Conservation (phyloP, 176 grass and related monocot species). For the Avena sativa region DNA sequence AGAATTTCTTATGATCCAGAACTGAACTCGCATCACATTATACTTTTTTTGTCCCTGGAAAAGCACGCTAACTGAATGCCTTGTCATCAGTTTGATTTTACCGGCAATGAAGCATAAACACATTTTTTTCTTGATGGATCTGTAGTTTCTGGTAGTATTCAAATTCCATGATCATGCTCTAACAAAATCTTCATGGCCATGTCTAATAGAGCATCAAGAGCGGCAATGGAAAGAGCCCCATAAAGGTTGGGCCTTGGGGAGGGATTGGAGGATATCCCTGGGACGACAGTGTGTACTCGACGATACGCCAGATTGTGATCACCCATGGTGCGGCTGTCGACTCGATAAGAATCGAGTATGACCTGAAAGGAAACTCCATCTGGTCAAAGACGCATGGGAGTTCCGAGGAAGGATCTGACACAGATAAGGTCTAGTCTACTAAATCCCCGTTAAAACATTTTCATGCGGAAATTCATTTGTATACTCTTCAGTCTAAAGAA, state of each 20-base stretch:
- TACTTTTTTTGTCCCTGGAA: neutral
- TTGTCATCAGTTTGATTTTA: neutral
- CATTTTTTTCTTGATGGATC: neutral
- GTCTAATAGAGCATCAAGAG: constrained; percentile 51
- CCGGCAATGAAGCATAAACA: neutral
- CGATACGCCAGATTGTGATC: constrained; percentile 64
- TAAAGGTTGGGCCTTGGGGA: constrained; percentile 81
- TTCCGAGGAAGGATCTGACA: constrained; percentile 52
- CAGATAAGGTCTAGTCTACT: constrained; percentile 54
- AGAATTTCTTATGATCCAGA: neutral
- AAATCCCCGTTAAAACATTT: constrained; percentile 19
- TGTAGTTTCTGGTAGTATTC: neutral
- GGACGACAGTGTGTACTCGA: constrained; percentile 72
- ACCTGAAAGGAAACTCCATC: constrained; percentile 51
- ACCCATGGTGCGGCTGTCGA: constrained; percentile 68
- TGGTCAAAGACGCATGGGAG: constrained; percentile 56
- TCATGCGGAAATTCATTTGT: neutral
- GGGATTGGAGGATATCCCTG: constrained; percentile 68
- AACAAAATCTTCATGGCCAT: neutral
- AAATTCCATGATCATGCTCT: constrained; percentile 7
- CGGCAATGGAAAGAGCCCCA: constrained; percentile 56
- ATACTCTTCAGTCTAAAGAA: neutral
- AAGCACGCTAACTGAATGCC: neutral
- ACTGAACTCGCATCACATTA: neutral
- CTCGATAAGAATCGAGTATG: constrained; percentile 66